phyloP scores from a whole-genome alignment of 1,284 basidiomycete genomes.

The Cutaneotrichosporon sp. region DNA sequence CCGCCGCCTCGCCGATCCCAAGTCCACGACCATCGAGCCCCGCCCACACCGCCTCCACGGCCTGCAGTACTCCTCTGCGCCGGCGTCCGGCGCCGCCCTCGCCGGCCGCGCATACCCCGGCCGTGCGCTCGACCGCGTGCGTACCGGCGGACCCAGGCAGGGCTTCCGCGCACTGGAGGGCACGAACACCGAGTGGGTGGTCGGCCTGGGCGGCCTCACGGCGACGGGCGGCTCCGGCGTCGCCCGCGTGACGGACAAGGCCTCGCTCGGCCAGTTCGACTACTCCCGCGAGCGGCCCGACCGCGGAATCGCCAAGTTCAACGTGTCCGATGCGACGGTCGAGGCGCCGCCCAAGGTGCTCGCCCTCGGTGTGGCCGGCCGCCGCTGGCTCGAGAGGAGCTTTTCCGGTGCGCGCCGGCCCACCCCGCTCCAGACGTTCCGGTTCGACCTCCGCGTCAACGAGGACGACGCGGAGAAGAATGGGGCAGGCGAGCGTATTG shows the following conservation, averaged over 20 bases:
- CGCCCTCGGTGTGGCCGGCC: slow-evolving; percentile 11
- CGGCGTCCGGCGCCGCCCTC: slow-evolving; percentile 9
- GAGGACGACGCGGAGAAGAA: slow-evolving; percentile 8
- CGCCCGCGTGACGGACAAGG: slow-evolving; percentile 11
- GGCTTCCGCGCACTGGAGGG: slow-evolving; percentile 20
- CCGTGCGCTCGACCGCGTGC: slow-evolving; percentile 16
- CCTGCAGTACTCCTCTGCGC: slow-evolving; percentile 33
- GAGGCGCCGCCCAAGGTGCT: slow-evolving; percentile 32
- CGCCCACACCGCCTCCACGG: slow-evolving; percentile 36
- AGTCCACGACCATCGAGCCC: slow-evolving; percentile 21
- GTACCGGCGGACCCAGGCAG: slow-evolving; percentile 21
- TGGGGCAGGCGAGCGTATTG: neutral
- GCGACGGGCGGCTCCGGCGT: slow-evolving; percentile 17
- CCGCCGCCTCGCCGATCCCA: slow-evolving; percentile 8
- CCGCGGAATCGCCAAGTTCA: slow-evolving; percentile 30
- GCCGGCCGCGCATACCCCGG: slow-evolving; percentile 16
- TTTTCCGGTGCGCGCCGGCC: slow-evolving; percentile 18
- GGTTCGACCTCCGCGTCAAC: slow-evolving; percentile 33
- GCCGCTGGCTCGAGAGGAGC: slow-evolving; percentile 4
- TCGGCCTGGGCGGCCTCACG: slow-evolving; percentile 43
- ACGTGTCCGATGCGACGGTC: slow-evolving; percentile 27
- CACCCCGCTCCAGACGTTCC: slow-evolving; percentile 34
- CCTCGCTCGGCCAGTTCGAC: slow-evolving; percentile 23
- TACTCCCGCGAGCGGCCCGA: slow-evolving; percentile 24
- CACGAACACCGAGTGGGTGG: slow-evolving; percentile 32